Percentiles rank a stretch among this genome's conserved stretches.
These are phyloP conservation scores for Dictyostelium citrinum DNA, from an alignment of 78 protist genomes.

Conservation along the genomic window DNA sequence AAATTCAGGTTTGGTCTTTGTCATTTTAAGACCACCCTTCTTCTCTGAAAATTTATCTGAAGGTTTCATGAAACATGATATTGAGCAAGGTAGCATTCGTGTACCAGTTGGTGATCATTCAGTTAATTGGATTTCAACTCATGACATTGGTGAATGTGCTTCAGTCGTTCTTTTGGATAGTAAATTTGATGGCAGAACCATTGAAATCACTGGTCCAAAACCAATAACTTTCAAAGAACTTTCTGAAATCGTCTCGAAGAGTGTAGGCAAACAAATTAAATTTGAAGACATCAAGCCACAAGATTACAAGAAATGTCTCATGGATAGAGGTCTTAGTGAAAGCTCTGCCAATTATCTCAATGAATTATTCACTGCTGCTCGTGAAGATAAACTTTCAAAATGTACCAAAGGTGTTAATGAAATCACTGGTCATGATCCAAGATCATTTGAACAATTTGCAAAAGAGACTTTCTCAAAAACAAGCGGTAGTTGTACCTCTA, in stretches of 20 bases:
- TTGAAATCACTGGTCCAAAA: conserved; percentile 31
- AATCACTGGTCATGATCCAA: conserved; percentile 38
- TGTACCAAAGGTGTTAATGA: conserved; percentile 3
- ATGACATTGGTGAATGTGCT: conserved; percentile 21
- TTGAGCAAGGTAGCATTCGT: background rate
- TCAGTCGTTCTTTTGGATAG: background rate
- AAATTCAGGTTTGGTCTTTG: background rate
- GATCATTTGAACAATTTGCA: background rate
- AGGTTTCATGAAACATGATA: conserved; percentile 11
- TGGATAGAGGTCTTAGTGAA: background rate
- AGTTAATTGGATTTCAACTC: background rate
- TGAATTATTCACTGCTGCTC: background rate
- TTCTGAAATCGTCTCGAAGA: background rate
- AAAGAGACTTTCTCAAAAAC: background rate
- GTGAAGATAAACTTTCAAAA: background rate
- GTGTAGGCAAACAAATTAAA: background rate
- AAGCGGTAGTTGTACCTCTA: background rate
- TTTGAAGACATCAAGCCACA: background rate
- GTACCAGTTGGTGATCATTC: conserved; percentile 15
- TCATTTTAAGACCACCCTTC: conserved; percentile 8
- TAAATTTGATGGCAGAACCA: background rate
- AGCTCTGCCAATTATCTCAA: background rate
- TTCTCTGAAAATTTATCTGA: background rate
- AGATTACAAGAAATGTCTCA: background rate
- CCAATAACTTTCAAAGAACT: background rate